These are phyloP conservation scores for Ophiocytium majus DNA, from an alignment of 352 stramenopile species.

Conservation along the genomic window DNA sequence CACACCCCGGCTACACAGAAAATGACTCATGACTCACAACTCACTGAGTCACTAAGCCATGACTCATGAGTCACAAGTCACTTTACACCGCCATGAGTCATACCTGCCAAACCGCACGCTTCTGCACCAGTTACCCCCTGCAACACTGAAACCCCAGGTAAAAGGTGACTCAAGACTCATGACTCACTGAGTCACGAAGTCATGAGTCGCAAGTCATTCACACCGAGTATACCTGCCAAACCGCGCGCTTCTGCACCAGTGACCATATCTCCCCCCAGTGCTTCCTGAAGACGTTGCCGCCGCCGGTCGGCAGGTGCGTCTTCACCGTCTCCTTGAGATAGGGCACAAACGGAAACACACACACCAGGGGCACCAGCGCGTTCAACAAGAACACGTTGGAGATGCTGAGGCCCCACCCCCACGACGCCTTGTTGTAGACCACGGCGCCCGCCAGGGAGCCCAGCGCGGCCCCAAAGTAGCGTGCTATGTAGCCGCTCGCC, in stretches of 20 bases:
- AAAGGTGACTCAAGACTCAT: too few relatives aligned
- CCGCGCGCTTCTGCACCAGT: conserved; percentile 60
- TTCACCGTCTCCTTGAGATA: conserved; percentile 45
- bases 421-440: conserved; percentile 61
- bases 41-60: too few relatives aligned
- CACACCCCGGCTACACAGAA: too few relatives aligned
- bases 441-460: conserved; percentile 58
- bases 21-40: too few relatives aligned
- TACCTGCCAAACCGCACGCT: too few relatives aligned
- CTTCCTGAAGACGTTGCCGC: neutral
- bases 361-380: conserved; percentile 58
- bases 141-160: too few relatives aligned
- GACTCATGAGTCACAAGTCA: too few relatives aligned
- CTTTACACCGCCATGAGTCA: too few relatives aligned
- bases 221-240: conserved; percentile 59
- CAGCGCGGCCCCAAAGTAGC: conserved; percentile 46
- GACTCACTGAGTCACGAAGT: too few relatives aligned
- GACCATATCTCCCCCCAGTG: conserved; percentile 61
- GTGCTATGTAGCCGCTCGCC: conserved; percentile 59
- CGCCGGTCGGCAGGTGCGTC: neutral
- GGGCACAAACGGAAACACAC: conserved; percentile 60
- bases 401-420: conserved; percentile 63
- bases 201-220: too few relatives aligned
- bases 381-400: conserved; percentile 61
- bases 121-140: too few relatives aligned